Evolutionary conservation across 148 eudicot species (phyloP), one percentile per base, ranked within the genome.

Genomic region (Rhododendron griersonianum): DNA sequence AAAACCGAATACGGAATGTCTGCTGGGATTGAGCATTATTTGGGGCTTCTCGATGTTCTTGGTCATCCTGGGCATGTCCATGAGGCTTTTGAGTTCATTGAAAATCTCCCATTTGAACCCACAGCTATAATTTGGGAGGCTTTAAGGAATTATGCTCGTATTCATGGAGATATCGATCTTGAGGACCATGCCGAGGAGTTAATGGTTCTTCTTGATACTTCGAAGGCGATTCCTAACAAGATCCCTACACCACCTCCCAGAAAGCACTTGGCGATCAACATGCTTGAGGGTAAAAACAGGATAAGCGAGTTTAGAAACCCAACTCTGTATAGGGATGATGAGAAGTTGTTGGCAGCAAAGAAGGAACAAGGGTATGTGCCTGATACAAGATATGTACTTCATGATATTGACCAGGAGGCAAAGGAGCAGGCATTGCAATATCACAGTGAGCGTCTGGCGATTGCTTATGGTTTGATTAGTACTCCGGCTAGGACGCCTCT

Each of bases 331-430:
- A 92, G 89, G 87, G 98, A 96, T 78, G 99, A 96, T 84, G 96
- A 94, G 87, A 96, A 93, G 88, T 89, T 95, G 88, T 92, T 87
- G 86, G 98, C 96, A 76, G 94, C 95, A 10, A 86, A 91, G 87
- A 96, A 95, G 85, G 95, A 95, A 85, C 98, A 92, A 84, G 92
- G 92, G 81, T 95, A 95, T 85, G 96, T 93, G 77, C 95, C 93
- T 10, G 95, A 92, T 63, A 94, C 94, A 2, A 88, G 94, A 86
- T 93, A 90, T 83, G 96, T 93, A 73, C 95, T 94, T 86, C 98
- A 95, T 73, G 98, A 95, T 89, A 94, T 94, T 65, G 98, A 95
- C 88, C 95, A 95, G 85, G 95, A 95, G 90, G 96, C 95, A 4
- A 95, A 95, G 89, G 98, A 95, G 89, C 95, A 93, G 84, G 93